Evolutionary conservation across 768 basidiomycete genomes (phyloP), one percentile per base, ranked within the genome.

Genomic region (Phaeotremella fagi): DNA sequence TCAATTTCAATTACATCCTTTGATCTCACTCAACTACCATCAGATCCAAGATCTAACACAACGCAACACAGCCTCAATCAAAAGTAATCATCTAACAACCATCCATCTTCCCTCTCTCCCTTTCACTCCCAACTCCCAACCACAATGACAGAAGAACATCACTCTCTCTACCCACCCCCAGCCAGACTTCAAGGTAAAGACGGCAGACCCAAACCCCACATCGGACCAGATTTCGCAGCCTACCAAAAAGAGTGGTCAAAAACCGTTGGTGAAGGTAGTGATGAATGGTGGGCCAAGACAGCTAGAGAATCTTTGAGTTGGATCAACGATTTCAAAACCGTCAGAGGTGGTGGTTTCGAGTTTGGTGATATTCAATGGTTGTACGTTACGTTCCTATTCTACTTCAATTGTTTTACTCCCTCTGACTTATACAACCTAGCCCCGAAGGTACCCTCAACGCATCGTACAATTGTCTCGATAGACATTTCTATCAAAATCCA

Each of bases 401-500:
- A 35, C 33, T 6, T 45, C 27, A 16, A 18, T 18, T 43, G 41
- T 18, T 12, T 7, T 9, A 24, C 18, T 6, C n/a, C 12, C 41
- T 9, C 18, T 18, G 23, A 18, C 41, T 43, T 7, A 43, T 24
- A 18, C 23, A 12, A 43, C 20, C 20, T 52, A 74, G 72, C 81
- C 90, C 90, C 3, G 92, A 99, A 66, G 94, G 94, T 26, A 85
- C 80, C 3, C 76, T 94, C 63, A 95, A 92, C 68, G 94, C 86
- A 1, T 84, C 90, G 7, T 98, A 98, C 80, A 99, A 99, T 76
- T 94, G 90, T 67, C 89, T 99, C 45, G 95, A 99, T 74, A 83
- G 94, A 52, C 92, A 90, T 85, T 94, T 89, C 15, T 91, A 86
- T 78, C 82, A 84, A 70, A 78, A 91, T 67, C 95, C 94, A 0